Base-by-base conservation (phyloP, 2,329 filamentous ascomycete species). In the Rhynchosporium secalis region DNA sequence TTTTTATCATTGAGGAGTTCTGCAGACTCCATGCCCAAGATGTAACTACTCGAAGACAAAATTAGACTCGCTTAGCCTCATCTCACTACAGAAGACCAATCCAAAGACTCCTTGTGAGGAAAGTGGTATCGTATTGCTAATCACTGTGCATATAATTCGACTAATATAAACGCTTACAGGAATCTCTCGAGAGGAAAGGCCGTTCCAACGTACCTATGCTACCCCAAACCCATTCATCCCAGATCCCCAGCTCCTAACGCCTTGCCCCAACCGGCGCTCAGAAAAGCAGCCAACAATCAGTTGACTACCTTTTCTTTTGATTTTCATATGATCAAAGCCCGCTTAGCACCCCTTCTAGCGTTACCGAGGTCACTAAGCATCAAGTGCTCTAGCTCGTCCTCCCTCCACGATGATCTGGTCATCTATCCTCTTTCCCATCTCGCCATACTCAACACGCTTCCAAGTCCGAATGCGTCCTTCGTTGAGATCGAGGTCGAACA, bases 401-500 rank as follows among this genome's bases (percentile, higher is more conserved):
- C 79, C 83, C 52, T 89, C 85, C 48, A 90, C 86, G 60, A 90
- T 83, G 55, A 88, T 82, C 73, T 88, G 84, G 71, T 87, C 80
- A 69, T 90, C 86, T 55, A 89, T 75, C 41, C 79, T 80, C 62
- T 74, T 76, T 47, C 80, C 76, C 20, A 74, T 74, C 45, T 86
- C 80, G 47, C 84, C 85, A 67, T 83, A 80, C 73, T 98, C 94
- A 15, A 96, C 79, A 56, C 95, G 84, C 78, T 97, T 98, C 84
- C 94, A 99, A 0, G 94, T 99, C 55, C 84, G 86, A 69, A 99
- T 93, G 52, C 91, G 85, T 7, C 90, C 94, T 63, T 91, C 86
- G 72, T 96, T 96, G 77, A 93, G 91, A 75, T 99, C 94, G 56
- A 99, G 86, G 70, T 98, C 94, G 73, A 95, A 99, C 48, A 99